Evolutionary conservation across 2,329 filamentous ascomycete genomes (phyloP).

Genomic region (Botrytis sinoallii): DNA sequence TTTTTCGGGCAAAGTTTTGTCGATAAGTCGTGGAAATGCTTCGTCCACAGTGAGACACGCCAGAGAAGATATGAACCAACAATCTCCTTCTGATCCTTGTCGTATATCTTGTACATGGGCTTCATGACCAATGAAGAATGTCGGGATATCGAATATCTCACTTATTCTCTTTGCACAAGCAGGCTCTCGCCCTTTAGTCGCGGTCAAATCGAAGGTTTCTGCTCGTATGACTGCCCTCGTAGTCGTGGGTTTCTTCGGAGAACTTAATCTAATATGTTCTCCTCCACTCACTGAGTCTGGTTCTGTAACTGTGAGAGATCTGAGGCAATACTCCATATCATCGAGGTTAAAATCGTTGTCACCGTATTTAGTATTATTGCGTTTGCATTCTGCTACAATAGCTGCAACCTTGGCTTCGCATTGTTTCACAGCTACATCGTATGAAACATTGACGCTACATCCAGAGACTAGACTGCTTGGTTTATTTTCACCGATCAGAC

Average conservation of each 20-base stretch:
- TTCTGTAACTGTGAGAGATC: constrained; percentile 11
- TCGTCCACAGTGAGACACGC: constrained; percentile 61
- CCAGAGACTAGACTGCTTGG: neutral
- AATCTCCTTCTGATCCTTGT: constrained; percentile 76
- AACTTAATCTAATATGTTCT: neutral
- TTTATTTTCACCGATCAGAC: neutral
- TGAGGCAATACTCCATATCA: constrained; percentile 22
- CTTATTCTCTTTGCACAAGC: constrained; percentile 56
- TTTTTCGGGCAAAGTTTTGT: constrained; percentile 42
- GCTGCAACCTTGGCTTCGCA: constrained; percentile 61
- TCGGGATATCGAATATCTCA: constrained; percentile 73
- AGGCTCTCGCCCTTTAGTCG: constrained; percentile 23
- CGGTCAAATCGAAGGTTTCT: constrained; percentile 17
- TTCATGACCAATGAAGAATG: constrained; percentile 75
- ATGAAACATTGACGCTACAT: constrained; percentile 51
- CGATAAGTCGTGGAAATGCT: constrained; percentile 42
- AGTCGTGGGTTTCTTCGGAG: neutral
- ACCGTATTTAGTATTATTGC: constrained; percentile 76
- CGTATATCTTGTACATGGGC: constrained; percentile 69
- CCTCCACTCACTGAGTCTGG: neutral
- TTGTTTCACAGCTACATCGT: constrained; percentile 65
- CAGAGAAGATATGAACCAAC: constrained; percentile 80
- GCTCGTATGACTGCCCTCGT: constrained; percentile 17
- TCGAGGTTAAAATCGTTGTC: constrained; percentile 82
- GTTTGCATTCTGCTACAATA: constrained; percentile 61